Base-by-base conservation (phyloP, 2,329 filamentous ascomycete genomes). In the Ophiostoma angusticollis region DNA sequence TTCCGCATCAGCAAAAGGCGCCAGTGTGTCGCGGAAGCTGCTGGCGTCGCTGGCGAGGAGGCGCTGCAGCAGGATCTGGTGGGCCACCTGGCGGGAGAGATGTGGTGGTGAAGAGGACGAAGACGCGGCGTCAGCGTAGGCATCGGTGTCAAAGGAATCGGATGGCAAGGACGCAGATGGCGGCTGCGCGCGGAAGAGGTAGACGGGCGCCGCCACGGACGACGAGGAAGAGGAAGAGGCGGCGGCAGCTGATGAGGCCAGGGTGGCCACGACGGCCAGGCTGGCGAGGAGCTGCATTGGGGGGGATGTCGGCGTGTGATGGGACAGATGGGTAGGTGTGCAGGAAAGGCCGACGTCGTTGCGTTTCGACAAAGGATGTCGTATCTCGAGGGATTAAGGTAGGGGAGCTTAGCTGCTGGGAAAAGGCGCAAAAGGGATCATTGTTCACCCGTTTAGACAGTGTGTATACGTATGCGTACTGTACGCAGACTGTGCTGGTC, bases 1-100 rank as follows among this genome's bases (percentile, higher is more conserved):
- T 30, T 72, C 64, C 41, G 67, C 60, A 32, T 61, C 54, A 43
- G 61, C 47, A 24, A 54, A 56, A 21, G 58, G 54, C 27, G 60
- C 64, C 37, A 66, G 60, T 49, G 64, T 67, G 53, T 58, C 64
- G 50, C 61, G 61, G 47, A 61, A 63, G 47, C 65, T 64, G 45
- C 63, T 68, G 51, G 63, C 64, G 50, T 63, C 59, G 24, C 60
- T 55, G 40, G 61, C 59, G 14, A 63, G 63, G 42, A 75, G 57
- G 37, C 74, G 68, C 53, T 75, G 72, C 11, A 75, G 65, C 34
- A 79, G 55, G 50, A 80, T 64, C 43, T 78, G 63, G 51, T 70
- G 65, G 42, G 68, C 71, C 53, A 74, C 59, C 54, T 68, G 64
- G 49, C 65, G 64, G 35, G 69, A 63, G 49, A 75, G 60, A 50